phyloP scores from a whole-genome alignment of 2,329 filamentous ascomycete genomes.

The Tolypocladium tundrense region DNA sequence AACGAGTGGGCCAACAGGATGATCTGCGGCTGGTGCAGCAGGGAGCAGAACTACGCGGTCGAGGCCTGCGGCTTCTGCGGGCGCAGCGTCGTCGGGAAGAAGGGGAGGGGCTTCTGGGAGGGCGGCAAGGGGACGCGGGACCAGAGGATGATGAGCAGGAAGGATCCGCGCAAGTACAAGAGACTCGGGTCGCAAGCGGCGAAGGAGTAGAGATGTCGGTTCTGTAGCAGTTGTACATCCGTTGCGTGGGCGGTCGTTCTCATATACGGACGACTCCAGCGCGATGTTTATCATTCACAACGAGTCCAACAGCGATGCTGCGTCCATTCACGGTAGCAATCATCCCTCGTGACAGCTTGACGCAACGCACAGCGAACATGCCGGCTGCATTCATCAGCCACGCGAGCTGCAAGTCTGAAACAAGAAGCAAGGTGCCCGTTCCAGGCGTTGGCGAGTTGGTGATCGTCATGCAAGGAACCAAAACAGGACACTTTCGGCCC shows the following conservation, averaged over 20 bases:
- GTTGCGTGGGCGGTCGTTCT: too few species aligned
- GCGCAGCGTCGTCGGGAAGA: constrained; percentile 54
- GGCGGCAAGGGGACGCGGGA: constrained; percentile 76
- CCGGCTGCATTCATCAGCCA: too few species aligned
- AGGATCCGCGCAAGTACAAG: constrained; percentile 66
- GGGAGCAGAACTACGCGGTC: constrained; percentile 70
- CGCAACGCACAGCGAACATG: neutral
- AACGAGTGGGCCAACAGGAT: constrained; percentile 78
- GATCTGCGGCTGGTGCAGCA: constrained; percentile 70
- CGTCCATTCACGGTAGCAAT: neutral
- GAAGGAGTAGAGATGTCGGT: neutral
- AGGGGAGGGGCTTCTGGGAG: constrained; percentile 71
- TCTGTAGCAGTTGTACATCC: too few species aligned
- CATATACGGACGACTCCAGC: neutral
- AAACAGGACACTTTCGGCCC: neutral
- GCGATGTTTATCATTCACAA: neutral
- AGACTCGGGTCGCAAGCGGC: constrained; percentile 32
- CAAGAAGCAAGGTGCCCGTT: too few species aligned
- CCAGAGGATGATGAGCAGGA: constrained; percentile 59
- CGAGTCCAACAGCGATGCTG: neutral
- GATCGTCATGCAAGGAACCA: neutral
- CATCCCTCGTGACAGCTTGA: too few species aligned
- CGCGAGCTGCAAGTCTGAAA: too few species aligned
- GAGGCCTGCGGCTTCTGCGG: constrained; percentile 70
- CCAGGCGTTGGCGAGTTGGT: too few species aligned